These are phyloP conservation scores for Nothophytophthora sp. DNA, from an alignment of 352 stramenopile species.

Conservation along the genomic window DNA sequence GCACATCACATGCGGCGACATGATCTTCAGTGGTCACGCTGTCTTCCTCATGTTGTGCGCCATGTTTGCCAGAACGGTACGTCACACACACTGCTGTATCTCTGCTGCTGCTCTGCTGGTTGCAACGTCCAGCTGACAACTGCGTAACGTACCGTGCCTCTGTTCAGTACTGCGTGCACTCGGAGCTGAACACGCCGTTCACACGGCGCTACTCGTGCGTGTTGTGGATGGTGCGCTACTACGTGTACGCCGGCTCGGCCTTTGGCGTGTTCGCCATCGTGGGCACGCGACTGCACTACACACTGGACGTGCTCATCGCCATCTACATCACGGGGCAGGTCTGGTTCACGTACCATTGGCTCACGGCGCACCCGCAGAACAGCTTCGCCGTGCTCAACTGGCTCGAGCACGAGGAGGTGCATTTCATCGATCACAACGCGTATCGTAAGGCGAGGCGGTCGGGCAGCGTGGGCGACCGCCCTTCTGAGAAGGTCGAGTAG, in stretches of 20 bases:
- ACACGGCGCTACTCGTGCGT: constrained; percentile 72
- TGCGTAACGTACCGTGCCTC: constrained; percentile 6
- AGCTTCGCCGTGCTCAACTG: constrained; percentile 75
- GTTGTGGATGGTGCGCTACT: constrained; percentile 83
- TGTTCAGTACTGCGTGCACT: constrained; percentile 71
- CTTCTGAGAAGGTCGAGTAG: constrained; percentile 12
- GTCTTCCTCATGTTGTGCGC: constrained; percentile 86
- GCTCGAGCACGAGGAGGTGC: constrained; percentile 82
- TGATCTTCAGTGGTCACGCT: constrained; percentile 89
- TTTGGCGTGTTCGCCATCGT: constrained; percentile 85
- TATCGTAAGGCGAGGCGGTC: constrained; percentile 77
- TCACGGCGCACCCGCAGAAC: constrained; percentile 57
- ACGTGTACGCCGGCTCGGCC: constrained; percentile 62
- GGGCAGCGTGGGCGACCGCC: constrained; percentile 27
- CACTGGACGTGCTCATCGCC: constrained; percentile 84
- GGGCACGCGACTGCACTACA: constrained; percentile 87
- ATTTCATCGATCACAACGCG: constrained; percentile 78
- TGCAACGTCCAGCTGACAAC: background rate
- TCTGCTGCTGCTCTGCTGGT: background rate
- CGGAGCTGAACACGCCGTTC: constrained; percentile 87
- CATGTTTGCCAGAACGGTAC: constrained; percentile 81
- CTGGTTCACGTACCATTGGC: constrained; percentile 87
- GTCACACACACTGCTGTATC: constrained; percentile 1
- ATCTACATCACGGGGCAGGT: constrained; percentile 87
- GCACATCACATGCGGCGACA: constrained; percentile 89